These are phyloP conservation scores for Musa troglodytarum DNA, from an alignment of 176 grass and related monocot species.

Conservation along the genomic window DNA sequence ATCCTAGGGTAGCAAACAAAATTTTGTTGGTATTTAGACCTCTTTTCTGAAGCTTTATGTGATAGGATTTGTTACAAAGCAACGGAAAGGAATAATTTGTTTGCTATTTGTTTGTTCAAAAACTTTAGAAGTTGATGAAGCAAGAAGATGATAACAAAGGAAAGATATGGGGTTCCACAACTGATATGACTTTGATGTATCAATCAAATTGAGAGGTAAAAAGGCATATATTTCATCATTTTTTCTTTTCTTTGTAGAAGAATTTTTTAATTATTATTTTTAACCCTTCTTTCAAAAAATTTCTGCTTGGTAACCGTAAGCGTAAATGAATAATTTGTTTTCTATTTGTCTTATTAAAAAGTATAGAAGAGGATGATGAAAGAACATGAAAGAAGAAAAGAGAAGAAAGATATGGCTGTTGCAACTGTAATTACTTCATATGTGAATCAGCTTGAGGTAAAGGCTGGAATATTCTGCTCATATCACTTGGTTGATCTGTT, in stretches of 20 bases:
- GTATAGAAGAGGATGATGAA: conserved; percentile 33
- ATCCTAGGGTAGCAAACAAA: not conserved
- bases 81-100: not conserved
- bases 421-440: conserved; percentile 44
- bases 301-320: not conserved
- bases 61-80: not conserved
- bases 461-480: not conserved
- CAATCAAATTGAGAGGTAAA: conserved; percentile 2
- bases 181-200: conserved; percentile 1
- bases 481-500: not conserved
- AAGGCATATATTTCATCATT: not conserved
- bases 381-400: conserved; percentile 40
- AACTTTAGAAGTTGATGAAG: conserved; percentile 10
- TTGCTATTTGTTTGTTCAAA: conserved; percentile 6
- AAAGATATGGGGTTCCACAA: not conserved
- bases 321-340: conserved; percentile 22
- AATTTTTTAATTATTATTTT: not conserved
- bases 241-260: not conserved
- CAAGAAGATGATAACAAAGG: not conserved
- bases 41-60: not conserved
- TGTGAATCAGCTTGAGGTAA: conserved; percentile 27
- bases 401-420: conserved; percentile 25
- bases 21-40: not conserved
- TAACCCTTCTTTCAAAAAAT: not conserved
- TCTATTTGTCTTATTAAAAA: conserved; percentile 31